Evolutionary conservation across 108 stramenopile species (phyloP), one percentile per base, ranked within the genome.

Genomic region (Hondaea fermentalgiana): DNA sequence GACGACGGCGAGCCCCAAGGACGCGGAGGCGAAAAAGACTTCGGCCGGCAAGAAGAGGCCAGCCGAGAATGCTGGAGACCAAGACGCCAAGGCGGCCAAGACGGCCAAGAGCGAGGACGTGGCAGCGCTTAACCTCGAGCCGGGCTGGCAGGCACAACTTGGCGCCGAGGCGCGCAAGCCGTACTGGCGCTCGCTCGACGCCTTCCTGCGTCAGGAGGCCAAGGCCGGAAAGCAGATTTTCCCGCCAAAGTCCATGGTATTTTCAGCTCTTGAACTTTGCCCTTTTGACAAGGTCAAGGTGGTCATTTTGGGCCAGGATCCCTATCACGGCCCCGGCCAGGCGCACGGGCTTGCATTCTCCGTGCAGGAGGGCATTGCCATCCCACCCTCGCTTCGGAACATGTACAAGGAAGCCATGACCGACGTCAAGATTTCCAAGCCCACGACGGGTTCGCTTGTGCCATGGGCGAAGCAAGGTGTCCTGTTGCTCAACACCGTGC

Each of bases 251-350:
- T 71, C 91, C 23, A 91, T 95, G 53, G 91, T 96, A 1, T 99
- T 99, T 90, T 90, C 97, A 3, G 98, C 98, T 5, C 90, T 99
- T 60, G 96, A 97, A 72, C 87, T 93, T 44, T 97, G 96, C 60
- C 97, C 98, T 19, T 90, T 98, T 71, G 83, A 94, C 58, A 28
- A 88, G 25, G 95, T 98, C 47, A 97, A 95, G 71, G 96, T 98
- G 8, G 98, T 99, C 16, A 97, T 99, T 89, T 92, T 99, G n/a
- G 99, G 99, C 16, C 99, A 99, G 90, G 99, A 99, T 91, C 99
- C 99, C 5, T 99, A 99, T 92, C 99, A 99, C 91, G 96, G 96
- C 44, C 97, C 97, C 14, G 83, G 83, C 5, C 94, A 94, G 90
- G 94, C 94, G 57, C 94, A 94, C 64, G 94, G 94, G 5, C 88